Base-by-base conservation (phyloP, 495 filamentous ascomycete genomes). In the Xylaria bambusicola region DNA sequence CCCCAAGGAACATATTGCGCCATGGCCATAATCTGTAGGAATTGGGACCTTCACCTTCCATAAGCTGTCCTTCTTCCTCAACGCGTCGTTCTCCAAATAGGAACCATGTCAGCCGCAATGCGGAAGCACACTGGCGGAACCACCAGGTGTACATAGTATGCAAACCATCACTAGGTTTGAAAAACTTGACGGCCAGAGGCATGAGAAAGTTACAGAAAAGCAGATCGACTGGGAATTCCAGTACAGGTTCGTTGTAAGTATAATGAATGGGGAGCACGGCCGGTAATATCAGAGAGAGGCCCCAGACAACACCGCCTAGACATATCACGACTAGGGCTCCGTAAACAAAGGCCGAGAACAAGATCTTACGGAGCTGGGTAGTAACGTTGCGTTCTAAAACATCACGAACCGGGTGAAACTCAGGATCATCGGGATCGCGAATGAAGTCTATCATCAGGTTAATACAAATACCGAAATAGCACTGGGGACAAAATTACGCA, bases 171-270 rank as follows among this genome's bases (percentile, higher is more conserved):
- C 90, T 89, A 3, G 94, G 95, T 67, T 87, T 89, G 75, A 94
- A 86, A 63, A 89, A 85, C 61, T 83, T 85, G 52, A 97, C 82
- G 5, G 90, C 87, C 35, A 94, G 69, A 0, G 94, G 94, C 83
- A 96, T 90, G 54, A 97, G 71, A 70, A 97, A 95, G 71, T 98
- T 97, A 77, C 96, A 99, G 71, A 97, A 93, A 20, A 99, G 78
- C 0, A 99, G 76, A 66, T 98, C 95, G 49, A 96, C 84, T 1
- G 94, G 94, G 62, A 98, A 98, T 69, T 98, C 94, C 47, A 97
- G 80, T 9, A 96, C 87, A 7, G 93, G 92, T 61, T 93, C 87
- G 58, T 90, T 92, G 9, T 91, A 91, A 41, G 89, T 89, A 87
- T 93, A 97, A 66, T 92, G 89, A 48, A 98, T 91, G 0, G 94